Conservation (phyloP, 352 stramenopile genomes). For the Globisporangium radiosum region DNA sequence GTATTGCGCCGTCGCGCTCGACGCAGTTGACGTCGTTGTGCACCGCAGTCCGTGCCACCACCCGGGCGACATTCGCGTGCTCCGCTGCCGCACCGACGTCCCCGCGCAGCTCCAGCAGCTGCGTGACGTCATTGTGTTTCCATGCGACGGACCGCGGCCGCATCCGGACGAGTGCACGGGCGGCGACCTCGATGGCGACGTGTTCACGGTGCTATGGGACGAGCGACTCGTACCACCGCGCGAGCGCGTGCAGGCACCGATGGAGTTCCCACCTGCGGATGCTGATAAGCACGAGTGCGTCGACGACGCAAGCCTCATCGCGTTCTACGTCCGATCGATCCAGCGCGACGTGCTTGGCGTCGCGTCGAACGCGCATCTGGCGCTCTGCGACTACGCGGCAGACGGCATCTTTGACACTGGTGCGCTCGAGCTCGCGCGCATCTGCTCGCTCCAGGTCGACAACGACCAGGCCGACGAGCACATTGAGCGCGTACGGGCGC, state of each 20-base stretch:
- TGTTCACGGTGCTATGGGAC: constrained; percentile 83
- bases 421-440: constrained; percentile 47
- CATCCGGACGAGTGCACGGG: constrained; percentile 78
- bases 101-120: constrained; percentile 36
- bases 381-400: constrained; percentile 40
- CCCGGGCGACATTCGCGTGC: constrained; percentile 63
- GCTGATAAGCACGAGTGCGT: constrained; percentile 24
- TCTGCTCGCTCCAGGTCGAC: constrained; percentile 73
- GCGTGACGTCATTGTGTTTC: constrained; percentile 74
- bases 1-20: constrained; percentile 16
- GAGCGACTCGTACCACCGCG: constrained; percentile 47
- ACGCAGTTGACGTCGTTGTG: constrained; percentile 47
- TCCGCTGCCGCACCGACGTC: constrained; percentile 46
- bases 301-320: constrained; percentile 41
- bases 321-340: constrained; percentile 73
- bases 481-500: constrained; percentile 37
- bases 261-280: constrained; percentile 25
- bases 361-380: constrained; percentile 74
- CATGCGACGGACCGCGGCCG: constrained; percentile 49
- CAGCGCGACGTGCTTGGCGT: constrained; percentile 67
- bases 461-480: constrained; percentile 53
- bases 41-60: constrained; percentile 77
- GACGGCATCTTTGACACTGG: constrained; percentile 40
- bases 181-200: constrained; percentile 75
- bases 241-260: constrained; percentile 34